Evolutionary conservation across 2,329 filamentous ascomycete species (phyloP), one percentile per base, ranked within the genome.

Genomic region (Nemania sp.): DNA sequence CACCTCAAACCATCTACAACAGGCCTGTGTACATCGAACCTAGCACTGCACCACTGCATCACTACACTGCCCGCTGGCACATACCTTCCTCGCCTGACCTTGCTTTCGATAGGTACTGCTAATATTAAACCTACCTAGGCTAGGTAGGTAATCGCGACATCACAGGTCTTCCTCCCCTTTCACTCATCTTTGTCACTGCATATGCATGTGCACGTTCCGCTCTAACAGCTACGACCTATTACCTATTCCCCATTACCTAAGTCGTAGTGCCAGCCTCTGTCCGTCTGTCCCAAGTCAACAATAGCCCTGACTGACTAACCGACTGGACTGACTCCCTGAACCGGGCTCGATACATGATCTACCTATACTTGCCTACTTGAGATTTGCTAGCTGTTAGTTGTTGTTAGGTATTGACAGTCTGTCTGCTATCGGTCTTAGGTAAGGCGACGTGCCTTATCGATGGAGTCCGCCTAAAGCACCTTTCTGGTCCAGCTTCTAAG

Each of bases 61-160:
- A n/a, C n/a, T n/a, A n/a, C n/a, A 45, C 41, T 45, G 41, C 41
- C 41, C 18, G 41, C 41, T 45, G 41, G 41, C 41, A 45, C 41
- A 45, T 11, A 41, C 38, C 38, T 45, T 3, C 18, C 41, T 45
- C 15, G 15, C 41, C 11, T 18, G 15, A n/a, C 41, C 41, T 45
- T 45, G n/a, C 11, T n/a, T n/a, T n/a, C n/a, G n/a, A n/a, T n/a
- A n/a, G n/a, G 41, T 45, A 18, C 41, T 45, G 15, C 41, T 45
- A n/a, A 13, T 45, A 45, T 45, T n/a, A 15, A 45, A 45, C 41
- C 41, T 13, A 45, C 41, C 41, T n/a, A 45, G 18, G 41, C 41
- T n/a, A 45, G 18, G 41, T 22, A 3, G 45, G 26, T 61, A 68
- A 69, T 64, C 60, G 61, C 67, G 45, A 67, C 64, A 69, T 66